These are phyloP conservation scores for Lenwebbia sp. DNA, from an alignment of 345 rosid species.

Conservation along the genomic window DNA sequence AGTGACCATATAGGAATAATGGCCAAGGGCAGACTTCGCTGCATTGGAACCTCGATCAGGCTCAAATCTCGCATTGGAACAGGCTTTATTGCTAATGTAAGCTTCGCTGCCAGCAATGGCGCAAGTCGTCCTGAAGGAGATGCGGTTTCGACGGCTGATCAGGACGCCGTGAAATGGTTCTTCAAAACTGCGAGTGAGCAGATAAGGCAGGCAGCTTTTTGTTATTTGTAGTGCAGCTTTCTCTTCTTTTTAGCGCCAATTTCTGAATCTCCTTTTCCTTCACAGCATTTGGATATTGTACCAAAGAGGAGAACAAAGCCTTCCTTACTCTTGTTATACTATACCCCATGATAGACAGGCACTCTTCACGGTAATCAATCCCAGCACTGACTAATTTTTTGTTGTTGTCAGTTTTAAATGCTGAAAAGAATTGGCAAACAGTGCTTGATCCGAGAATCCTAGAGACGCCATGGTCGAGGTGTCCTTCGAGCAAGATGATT, in stretches of 20 bases:
- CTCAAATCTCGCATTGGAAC: slow-evolving; percentile 88
- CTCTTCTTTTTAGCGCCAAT: background rate
- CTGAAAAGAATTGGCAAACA: too few species aligned
- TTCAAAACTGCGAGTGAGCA: slow-evolving; percentile 50
- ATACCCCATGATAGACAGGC: too few species aligned
- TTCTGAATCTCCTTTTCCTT: slow-evolving; percentile 3
- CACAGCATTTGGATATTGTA: slow-evolving; percentile 50
- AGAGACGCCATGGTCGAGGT: slow-evolving; percentile 87
- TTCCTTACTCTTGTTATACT: slow-evolving; percentile 53
- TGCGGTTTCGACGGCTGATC: slow-evolving; percentile 15
- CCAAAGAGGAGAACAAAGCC: slow-evolving; percentile 65
- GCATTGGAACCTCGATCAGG: slow-evolving; percentile 83
- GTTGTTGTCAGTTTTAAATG: too few species aligned
- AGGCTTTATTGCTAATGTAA: slow-evolving; percentile 72
- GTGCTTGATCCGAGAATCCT: slow-evolving; percentile 62
- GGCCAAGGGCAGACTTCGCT: slow-evolving; percentile 93
- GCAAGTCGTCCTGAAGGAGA: slow-evolving; percentile 26
- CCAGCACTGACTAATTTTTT: too few species aligned
- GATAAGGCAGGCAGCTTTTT: background rate
- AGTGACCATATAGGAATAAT: slow-evolving; percentile 89
- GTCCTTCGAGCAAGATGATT: slow-evolving; percentile 78
- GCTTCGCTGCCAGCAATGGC: slow-evolving; percentile 43
- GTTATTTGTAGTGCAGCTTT: background rate
- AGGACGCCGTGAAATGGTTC: slow-evolving; percentile 53
- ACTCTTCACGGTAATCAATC: too few species aligned